These are phyloP conservation scores for Sistotremastrum niveocremeum DNA, from an alignment of 768 basidiomycete species.

Conservation along the genomic window DNA sequence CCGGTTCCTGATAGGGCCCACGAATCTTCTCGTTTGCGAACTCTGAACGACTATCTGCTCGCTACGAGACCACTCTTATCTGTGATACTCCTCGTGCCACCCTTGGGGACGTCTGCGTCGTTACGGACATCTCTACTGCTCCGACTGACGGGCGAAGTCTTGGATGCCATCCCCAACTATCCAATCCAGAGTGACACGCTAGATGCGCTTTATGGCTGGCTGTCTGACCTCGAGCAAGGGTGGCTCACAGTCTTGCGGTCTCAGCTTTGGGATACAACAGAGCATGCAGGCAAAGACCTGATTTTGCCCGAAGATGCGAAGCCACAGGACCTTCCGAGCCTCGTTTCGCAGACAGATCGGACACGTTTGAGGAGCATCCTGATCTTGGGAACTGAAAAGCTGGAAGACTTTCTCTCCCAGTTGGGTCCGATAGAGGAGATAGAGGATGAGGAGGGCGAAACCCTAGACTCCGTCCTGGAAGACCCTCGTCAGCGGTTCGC, in stretches of 20 bases:
- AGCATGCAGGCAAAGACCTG: slow-evolving; percentile 27
- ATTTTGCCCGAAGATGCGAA: slow-evolving; percentile 25
- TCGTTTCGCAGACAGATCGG: slow-evolving; percentile 44
- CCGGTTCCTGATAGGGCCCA: slow-evolving; percentile 28
- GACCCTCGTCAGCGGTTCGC: neutral
- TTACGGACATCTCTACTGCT: slow-evolving; percentile 58
- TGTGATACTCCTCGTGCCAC: slow-evolving; percentile 61
- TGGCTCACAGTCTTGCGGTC: slow-evolving; percentile 54
- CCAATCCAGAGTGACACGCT: slow-evolving; percentile 30
- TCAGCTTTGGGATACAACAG: slow-evolving; percentile 52
- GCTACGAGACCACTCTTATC: slow-evolving; percentile 42
- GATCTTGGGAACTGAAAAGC: slow-evolving; percentile 37
- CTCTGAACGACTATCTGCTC: slow-evolving; percentile 45
- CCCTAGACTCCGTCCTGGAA: neutral
- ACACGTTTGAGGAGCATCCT: slow-evolving; percentile 59
- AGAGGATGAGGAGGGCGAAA: neutral
- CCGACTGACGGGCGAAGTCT: slow-evolving; percentile 53
- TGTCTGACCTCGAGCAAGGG: slow-evolving; percentile 61
- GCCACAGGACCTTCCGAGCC: slow-evolving; percentile 3
- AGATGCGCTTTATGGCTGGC: slow-evolving; percentile 44
- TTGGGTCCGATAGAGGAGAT: slow-evolving; percentile 12
- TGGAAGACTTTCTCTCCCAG: slow-evolving; percentile 57
- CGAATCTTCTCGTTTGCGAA: slow-evolving; percentile 38
- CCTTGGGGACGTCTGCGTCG: slow-evolving; percentile 53
- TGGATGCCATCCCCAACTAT: slow-evolving; percentile 52